Evolutionary conservation across 495 filamentous ascomycete genomes (phyloP).

Genomic region (Cercophora sp.): DNA sequence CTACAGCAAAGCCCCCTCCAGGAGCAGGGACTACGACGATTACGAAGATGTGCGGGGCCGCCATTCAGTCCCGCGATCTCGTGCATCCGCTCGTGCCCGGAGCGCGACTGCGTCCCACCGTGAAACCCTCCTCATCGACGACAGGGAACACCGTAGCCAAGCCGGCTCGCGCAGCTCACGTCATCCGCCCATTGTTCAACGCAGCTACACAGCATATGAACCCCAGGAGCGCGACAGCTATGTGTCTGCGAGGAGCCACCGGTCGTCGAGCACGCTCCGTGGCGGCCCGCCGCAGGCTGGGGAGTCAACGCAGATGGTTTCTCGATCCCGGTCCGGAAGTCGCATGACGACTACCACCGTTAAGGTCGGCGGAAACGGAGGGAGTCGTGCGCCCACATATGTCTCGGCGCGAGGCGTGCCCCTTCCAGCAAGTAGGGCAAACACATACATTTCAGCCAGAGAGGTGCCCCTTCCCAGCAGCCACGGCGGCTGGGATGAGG

Average conservation of each 20-base stretch:
- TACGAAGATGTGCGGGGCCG: constrained; percentile 38
- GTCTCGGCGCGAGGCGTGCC: constrained; percentile 38
- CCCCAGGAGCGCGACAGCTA: constrained; percentile 15
- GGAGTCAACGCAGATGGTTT: constrained; percentile 20
- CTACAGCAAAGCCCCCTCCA: too few relatives aligned
- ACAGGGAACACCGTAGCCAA: constrained; percentile 31
- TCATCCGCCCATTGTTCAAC: constrained; percentile 27
- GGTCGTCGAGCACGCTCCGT: constrained; percentile 31
- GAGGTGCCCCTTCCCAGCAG: constrained; percentile 22
- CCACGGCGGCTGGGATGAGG: constrained; percentile 24
- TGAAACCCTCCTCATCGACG: constrained; percentile 27
- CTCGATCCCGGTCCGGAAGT: constrained; percentile 27
- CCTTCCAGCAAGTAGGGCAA: constrained; percentile 38
- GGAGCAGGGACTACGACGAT: constrained; percentile 42
- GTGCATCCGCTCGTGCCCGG: constrained; percentile 24
- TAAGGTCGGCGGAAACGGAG: constrained; percentile 18
- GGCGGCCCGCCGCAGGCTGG: constrained; percentile 16
- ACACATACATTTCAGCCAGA: constrained; percentile 12
- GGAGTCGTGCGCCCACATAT: constrained; percentile 21
- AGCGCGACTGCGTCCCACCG: constrained; percentile 31
- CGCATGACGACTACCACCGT: constrained; percentile 29
- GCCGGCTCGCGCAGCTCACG: constrained; percentile 22
- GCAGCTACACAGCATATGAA: constrained; percentile 22
- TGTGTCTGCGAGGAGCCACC: constrained; percentile 35
- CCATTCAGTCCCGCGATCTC: constrained; percentile 30